These are phyloP conservation scores for Termitomyces sp. DNA, from an alignment of 768 basidiomycete species.

Conservation along the genomic window DNA sequence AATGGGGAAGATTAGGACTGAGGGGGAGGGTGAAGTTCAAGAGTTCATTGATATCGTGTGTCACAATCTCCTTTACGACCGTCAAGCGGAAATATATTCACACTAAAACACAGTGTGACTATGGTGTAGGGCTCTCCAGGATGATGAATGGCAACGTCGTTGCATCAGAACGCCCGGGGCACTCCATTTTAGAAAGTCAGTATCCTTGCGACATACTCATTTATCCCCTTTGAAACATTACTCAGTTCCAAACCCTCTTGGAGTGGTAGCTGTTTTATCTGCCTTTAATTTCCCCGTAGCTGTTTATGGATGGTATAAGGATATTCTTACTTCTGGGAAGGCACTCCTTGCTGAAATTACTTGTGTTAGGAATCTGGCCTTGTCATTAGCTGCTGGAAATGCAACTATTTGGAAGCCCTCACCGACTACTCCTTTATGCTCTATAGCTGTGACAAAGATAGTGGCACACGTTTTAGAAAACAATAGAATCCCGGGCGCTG, in stretches of 20 bases:
- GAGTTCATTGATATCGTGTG: conserved; percentile 93
- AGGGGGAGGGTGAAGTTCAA: conserved; percentile 91
- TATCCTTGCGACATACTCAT: conserved; percentile 8
- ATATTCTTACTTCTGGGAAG: conserved; percentile 11
- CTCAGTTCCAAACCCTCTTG: conserved; percentile 86
- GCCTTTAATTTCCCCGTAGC: conserved; percentile 98
- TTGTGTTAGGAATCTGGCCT: conserved; percentile 72
- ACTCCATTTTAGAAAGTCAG: conserved; percentile 84
- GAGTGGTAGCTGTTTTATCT: conserved; percentile 66
- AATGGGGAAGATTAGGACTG: conserved; percentile 89
- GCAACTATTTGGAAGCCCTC: conserved; percentile 96
- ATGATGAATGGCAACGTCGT: conserved; percentile 93
- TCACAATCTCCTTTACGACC: conserved; percentile 13
- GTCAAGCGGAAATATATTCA: background rate
- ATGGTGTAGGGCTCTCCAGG: conserved; percentile 86
- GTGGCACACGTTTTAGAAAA: conserved; percentile 74
- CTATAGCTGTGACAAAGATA: conserved; percentile 89
- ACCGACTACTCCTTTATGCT: conserved; percentile 79
- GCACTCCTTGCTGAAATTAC: background rate
- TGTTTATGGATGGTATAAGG: conserved; percentile 76
- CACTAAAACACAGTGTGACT: conserved; percentile 66
- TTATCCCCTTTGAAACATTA: conserved; percentile 15
- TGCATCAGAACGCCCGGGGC: conserved; percentile 85
- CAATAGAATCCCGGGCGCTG: conserved; percentile 81
- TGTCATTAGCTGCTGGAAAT: conserved; percentile 88